Conservation (phyloP, 768 basidiomycete genomes). For the Kondoa malvinella region DNA sequence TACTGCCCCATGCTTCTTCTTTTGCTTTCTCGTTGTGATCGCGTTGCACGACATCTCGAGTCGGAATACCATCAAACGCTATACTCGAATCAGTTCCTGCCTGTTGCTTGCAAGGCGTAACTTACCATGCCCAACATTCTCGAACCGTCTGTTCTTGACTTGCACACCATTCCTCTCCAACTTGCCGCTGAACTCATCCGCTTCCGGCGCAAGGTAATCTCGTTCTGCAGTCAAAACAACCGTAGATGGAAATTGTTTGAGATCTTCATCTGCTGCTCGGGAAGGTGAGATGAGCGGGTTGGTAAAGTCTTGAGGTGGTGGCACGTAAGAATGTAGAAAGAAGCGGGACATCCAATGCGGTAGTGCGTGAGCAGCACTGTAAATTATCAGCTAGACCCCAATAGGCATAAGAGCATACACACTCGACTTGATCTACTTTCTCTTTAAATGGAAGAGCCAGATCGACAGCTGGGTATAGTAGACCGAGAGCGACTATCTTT, state of each 20-base stretch:
- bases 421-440: conserved; percentile 18
- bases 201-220: conserved; percentile 22
- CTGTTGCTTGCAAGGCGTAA: background rate
- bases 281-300: conserved; percentile 19
- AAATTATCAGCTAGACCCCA: background rate
- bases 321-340: conserved; percentile 19
- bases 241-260: conserved; percentile 16
- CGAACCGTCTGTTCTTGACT: conserved; percentile 16
- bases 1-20: background rate
- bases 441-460: conserved; percentile 16
- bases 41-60: background rate
- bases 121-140: conserved; percentile 21
- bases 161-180: conserved; percentile 14
- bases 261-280: background rate
- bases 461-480: conserved; percentile 20
- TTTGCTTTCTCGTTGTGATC: background rate
- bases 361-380: background rate
- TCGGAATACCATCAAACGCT: conserved; percentile 4
- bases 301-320: conserved; percentile 11
- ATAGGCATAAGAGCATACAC: background rate
- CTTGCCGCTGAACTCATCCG: conserved; percentile 16
- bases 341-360: conserved; percentile 17
- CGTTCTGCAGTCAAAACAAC: conserved; percentile 21
- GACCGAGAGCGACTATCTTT: conserved; percentile 14
- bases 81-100: background rate